Base-by-base conservation (phyloP, 2,329 filamentous ascomycete species). In the Sporothrix pallida region DNA sequence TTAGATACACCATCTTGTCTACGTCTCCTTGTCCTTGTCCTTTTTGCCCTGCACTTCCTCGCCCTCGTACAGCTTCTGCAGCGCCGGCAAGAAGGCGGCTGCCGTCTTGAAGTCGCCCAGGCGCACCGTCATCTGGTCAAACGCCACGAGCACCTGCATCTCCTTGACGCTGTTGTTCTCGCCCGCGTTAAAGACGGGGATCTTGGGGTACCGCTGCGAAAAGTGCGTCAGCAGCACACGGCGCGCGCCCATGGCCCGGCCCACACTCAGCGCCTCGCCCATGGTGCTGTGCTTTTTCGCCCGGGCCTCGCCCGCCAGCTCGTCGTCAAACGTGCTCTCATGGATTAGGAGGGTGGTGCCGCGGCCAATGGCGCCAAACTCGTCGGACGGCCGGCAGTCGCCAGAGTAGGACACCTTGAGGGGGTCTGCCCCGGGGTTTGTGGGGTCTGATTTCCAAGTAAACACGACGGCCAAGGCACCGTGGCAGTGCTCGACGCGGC, bases 301-400 rank as follows among this genome's bases (percentile, higher is more conserved):
- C 42, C 87, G 80, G 3, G 96, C 96, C 78, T 98, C 95, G 17
- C 87, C 88, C 54, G 82, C 78, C 78, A 97, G 88, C 78, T 96
- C 93, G 80, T 97, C 93, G 77, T 96, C 93, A 80, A 99, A 98
- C 0, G 96, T 99, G 75, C 94, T 95, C 86, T 99, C 96, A 84
- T 99, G 96, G 73, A 99, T 89, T 5, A 98, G 88, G 7, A 99
- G 87, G 15, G 95, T 97, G 1, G 92, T 91, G 75, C 90, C 90
- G 63, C 84, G 83, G 63, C 93, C 97, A 70, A 95, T 92, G 13
- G 82, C 77, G 0, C 90, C 89, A 79, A 99, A 98, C 0, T 83
- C 80, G 2, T 83, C 78, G 3, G 89, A 93, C 0, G 96, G 96
- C 7, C 96, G 89, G 80, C 95, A 98, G 84, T 99, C 96, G 73